Percentiles rank a stretch among this genome's conserved stretches.
Evolutionary conservation across 495 filamentous ascomycete genomes (phyloP).

Genomic region (Aspergillus homomorphus): DNA sequence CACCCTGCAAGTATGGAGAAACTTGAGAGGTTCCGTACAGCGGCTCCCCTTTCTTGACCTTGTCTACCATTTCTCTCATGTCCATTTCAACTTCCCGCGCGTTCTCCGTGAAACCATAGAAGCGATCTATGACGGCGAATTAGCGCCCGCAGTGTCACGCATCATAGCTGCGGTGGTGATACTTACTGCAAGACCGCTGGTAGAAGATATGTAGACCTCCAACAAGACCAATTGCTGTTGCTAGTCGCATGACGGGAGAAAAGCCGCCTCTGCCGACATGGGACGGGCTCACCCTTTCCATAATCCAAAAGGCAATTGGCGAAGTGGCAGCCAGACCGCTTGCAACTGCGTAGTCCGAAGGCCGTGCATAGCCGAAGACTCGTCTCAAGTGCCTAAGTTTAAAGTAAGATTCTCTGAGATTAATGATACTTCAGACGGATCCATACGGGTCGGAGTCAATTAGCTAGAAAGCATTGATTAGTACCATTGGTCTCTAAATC

Average conservation of each 20-base stretch:
- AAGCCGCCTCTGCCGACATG: slow-evolving; percentile 77
- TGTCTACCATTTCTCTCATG: slow-evolving; percentile 95
- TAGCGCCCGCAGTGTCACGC: not conserved
- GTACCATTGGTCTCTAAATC: slow-evolving; percentile 12
- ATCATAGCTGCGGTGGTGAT: not conserved
- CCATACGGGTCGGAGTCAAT: slow-evolving; percentile 97
- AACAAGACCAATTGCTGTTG: slow-evolving; percentile 62
- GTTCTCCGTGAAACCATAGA: slow-evolving; percentile 94
- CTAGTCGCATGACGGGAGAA: slow-evolving; percentile 74
- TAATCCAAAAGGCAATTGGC: slow-evolving; percentile 67
- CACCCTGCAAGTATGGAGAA: slow-evolving; percentile 86
- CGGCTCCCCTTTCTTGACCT: slow-evolving; percentile 85
- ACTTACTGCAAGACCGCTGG: slow-evolving; percentile 63
- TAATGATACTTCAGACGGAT: slow-evolving; percentile 14
- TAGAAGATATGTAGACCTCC: slow-evolving; percentile 82
- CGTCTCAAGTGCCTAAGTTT: slow-evolving; percentile 78
- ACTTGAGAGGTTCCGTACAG: slow-evolving; percentile 81
- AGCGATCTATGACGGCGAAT: slow-evolving; percentile 50
- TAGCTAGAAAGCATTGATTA: slow-evolving; percentile 57
- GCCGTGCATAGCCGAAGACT: slow-evolving; percentile 80
- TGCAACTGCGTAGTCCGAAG: slow-evolving; percentile 74
- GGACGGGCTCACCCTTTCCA: slow-evolving; percentile 82
- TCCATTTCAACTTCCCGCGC: slow-evolving; percentile 88
- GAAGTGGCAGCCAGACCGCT: slow-evolving; percentile 60
- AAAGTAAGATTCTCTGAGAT: slow-evolving; percentile 22